phyloP scores from a whole-genome alignment of 345 rosid species.

The Moricandia arvensis region DNA sequence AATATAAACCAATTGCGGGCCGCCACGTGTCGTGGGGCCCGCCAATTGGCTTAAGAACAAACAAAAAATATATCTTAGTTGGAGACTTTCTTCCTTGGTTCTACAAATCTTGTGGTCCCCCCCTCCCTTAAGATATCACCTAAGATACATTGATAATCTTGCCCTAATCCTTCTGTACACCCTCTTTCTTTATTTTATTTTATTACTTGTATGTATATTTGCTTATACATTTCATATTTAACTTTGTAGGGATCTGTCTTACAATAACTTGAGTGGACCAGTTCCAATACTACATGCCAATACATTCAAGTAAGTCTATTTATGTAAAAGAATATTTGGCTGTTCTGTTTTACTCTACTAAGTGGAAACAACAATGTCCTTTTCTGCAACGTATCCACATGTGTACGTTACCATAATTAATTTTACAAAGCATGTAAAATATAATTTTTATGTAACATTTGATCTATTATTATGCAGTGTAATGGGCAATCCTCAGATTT shows the following conservation, averaged over 20 bases:
- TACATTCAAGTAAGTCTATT: conserved; percentile 66
- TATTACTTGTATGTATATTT: neutral
- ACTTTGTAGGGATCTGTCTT: conserved; percentile 55
- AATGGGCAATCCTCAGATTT: conserved; percentile 75
- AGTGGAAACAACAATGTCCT: neutral
- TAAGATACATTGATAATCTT: no score
- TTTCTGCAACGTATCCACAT: neutral
- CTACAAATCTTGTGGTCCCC: no score
- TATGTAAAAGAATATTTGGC: conserved; percentile 7
- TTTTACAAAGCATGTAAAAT: neutral
- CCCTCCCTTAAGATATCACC: no score
- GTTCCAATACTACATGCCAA: conserved; percentile 48
- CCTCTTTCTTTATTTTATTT: conserved; percentile 16
- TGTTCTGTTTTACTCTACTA: conserved; percentile 6
- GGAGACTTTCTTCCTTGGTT: no score
- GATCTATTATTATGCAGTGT: conserved; percentile 45
- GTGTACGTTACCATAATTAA: neutral
- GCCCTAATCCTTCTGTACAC: conserved; percentile 69
- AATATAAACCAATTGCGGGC: no score
- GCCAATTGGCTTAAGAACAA: no score
- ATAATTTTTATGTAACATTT: neutral
- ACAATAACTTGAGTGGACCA: conserved; percentile 61
- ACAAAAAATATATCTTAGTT: no score
- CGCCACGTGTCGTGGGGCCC: no score
- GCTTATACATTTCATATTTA: neutral